Evolutionary conservation across 106 monocot genomes (phyloP).

Genomic region (Hemerocallis citrina): DNA sequence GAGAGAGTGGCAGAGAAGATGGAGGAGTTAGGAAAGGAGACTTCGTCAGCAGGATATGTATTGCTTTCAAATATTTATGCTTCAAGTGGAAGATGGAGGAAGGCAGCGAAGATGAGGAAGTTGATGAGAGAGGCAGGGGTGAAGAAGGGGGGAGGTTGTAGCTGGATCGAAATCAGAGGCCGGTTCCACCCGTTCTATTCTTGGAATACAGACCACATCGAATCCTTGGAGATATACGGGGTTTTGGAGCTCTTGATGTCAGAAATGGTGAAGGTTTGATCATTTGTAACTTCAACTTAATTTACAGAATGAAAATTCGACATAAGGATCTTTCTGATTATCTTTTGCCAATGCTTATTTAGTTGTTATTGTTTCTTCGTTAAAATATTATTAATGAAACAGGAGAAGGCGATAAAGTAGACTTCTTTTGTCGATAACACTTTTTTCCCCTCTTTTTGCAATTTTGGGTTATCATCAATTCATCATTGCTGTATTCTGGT

Average conservation of each 20-base stretch:
- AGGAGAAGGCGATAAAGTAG: too few species aligned
- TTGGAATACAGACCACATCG: slow-evolving; percentile 32
- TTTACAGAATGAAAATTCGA: too few species aligned
- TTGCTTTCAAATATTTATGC: slow-evolving; percentile 47
- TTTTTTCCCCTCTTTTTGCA: too few species aligned
- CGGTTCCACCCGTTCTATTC: slow-evolving; percentile 33
- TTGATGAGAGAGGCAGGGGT: slow-evolving; percentile 33
- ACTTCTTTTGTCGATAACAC: too few species aligned
- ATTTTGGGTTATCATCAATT: too few species aligned
- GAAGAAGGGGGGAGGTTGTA: slow-evolving; percentile 44
- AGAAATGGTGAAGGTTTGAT: slow-evolving; percentile 16
- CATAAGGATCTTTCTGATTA: too few species aligned
- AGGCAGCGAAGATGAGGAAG: slow-evolving; percentile 29
- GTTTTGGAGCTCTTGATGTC: slow-evolving; percentile 36
- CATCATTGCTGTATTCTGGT: too few species aligned
- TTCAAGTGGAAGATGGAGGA: slow-evolving; percentile 38
- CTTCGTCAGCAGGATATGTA: slow-evolving; percentile 27
- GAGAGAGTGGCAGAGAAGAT: slow-evolving; percentile 42
- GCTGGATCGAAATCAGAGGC: slow-evolving; percentile 42
- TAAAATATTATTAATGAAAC: too few species aligned
- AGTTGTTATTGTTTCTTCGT: too few species aligned
- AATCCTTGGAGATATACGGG: slow-evolving; percentile 28
- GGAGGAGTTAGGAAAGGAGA: slow-evolving; percentile 20
- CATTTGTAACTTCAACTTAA: neutral
- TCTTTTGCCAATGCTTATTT: too few species aligned